Conservation (phyloP, 2,329 filamentous ascomycete species). For the Penicillium rolfsii region DNA sequence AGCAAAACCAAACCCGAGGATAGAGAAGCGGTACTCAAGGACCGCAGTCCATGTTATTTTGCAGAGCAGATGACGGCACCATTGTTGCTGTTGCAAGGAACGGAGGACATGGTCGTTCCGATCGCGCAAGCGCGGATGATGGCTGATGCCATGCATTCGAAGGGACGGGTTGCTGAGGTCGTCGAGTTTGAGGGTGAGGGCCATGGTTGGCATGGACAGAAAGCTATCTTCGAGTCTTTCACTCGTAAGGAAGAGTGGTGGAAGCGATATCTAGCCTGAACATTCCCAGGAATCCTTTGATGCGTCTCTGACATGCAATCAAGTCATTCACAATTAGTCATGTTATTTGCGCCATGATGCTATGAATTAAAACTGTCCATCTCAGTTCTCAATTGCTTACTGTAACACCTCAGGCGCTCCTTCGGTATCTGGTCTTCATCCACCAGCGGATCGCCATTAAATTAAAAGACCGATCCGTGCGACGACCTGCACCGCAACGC, state of each 20-base stretch:
- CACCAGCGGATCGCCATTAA: slow-evolving; percentile 48
- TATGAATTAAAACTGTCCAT: background rate
- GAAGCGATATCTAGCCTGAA: slow-evolving; percentile 22
- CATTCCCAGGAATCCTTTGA: background rate
- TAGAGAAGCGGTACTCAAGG: slow-evolving; percentile 47
- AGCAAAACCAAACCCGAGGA: slow-evolving; percentile 43
- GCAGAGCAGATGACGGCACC: slow-evolving; percentile 55
- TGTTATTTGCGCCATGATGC: background rate
- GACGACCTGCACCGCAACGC: slow-evolving; percentile 48
- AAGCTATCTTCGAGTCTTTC: slow-evolving; percentile 27
- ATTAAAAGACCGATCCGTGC: slow-evolving; percentile 51
- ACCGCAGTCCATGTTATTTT: slow-evolving; percentile 55
- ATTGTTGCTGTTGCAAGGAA: slow-evolving; percentile 61
- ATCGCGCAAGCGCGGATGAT: slow-evolving; percentile 60
- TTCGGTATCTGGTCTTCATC: slow-evolving; percentile 39
- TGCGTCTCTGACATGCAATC: background rate
- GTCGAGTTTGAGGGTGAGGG: slow-evolving; percentile 56
- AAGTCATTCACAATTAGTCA: background rate
- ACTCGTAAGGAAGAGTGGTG: slow-evolving; percentile 23
- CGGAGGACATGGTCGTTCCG: slow-evolving; percentile 61
- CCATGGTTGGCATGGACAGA: slow-evolving; percentile 47
- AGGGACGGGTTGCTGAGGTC: slow-evolving; percentile 52
- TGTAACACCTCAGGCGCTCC: background rate
- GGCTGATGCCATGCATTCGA: slow-evolving; percentile 48
- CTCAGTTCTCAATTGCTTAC: background rate